Conservation (phyloP, 306 rosid species). For the Myrica gale region DNA sequence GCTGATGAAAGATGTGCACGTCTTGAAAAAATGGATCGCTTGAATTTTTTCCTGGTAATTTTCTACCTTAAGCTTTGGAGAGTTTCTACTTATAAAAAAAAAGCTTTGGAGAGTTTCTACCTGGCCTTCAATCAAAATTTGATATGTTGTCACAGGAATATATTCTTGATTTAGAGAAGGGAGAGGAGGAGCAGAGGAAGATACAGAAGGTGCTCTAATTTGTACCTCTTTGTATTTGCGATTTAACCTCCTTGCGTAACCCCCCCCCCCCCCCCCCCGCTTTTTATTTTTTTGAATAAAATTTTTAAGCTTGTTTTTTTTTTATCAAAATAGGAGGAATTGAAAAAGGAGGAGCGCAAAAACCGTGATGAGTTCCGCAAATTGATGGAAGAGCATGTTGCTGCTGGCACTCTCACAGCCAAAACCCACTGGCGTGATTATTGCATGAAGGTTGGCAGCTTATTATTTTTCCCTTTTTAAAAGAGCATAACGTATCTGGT, state of each 20-base stretch:
- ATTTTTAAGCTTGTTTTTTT: slow-evolving; percentile 28
- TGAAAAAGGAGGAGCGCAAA: slow-evolving; percentile 86
- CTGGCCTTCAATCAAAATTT: slow-evolving; percentile 29
- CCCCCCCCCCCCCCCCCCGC: slow-evolving; percentile 1
- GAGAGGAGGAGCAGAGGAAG: slow-evolving; percentile 93
- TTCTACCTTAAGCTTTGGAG: slow-evolving; percentile 13
- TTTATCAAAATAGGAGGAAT: slow-evolving; percentile 64
- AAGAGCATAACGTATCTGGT: slow-evolving; percentile 8
- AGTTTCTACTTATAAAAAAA: too few species aligned
- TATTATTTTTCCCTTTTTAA: slow-evolving; percentile 5
- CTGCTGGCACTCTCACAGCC: slow-evolving; percentile 68
- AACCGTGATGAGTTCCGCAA: slow-evolving; percentile 90
- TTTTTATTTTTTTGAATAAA: slow-evolving; percentile 20
- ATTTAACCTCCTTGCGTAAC: slow-evolving; percentile 5
- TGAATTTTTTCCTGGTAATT: slow-evolving; percentile 75
- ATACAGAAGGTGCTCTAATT: slow-evolving; percentile 64
- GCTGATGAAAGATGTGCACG: slow-evolving; percentile 87
- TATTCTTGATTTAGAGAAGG: slow-evolving; percentile 73
- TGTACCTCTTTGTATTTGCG: slow-evolving; percentile 19
- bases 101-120: slow-evolving; percentile 16
- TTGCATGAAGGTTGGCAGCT: slow-evolving; percentile 47
- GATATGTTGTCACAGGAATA: slow-evolving; percentile 55
- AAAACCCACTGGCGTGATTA: slow-evolving; percentile 95
- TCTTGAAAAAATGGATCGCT: slow-evolving; percentile 82
- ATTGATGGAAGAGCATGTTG: slow-evolving; percentile 80